Percentiles rank a stretch among this genome's conserved stretches.
phyloP scores from a whole-genome alignment of 805 yeast genomes.

The Candida alai region DNA sequence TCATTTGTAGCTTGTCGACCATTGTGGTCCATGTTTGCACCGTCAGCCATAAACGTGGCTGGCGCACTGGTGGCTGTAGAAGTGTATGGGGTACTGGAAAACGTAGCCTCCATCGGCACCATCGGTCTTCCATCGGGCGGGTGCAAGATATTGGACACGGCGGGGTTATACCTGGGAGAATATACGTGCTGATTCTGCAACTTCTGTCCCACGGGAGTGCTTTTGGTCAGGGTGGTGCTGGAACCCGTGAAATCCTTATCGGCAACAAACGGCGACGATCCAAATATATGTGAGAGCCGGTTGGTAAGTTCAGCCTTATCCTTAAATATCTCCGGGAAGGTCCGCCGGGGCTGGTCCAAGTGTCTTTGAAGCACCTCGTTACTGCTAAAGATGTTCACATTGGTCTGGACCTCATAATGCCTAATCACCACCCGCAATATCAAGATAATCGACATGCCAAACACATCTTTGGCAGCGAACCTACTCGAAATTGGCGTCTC shows the following conservation, averaged over 20 bases:
- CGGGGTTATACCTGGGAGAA: slow-evolving; percentile 21
- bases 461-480: slow-evolving; percentile 5
- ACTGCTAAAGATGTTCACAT: slow-evolving; percentile 11
- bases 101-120: background rate
- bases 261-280: slow-evolving; percentile 10
- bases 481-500: background rate
- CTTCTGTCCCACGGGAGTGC: background rate
- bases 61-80: background rate
- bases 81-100: background rate
- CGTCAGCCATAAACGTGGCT: background rate
- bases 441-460: slow-evolving; percentile 15
- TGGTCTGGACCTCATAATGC: slow-evolving; percentile 15
- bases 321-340: slow-evolving; percentile 16
- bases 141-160: slow-evolving; percentile 21
- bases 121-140: slow-evolving; percentile 5
- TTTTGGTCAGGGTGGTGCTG: background rate
- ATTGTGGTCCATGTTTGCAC: background rate
- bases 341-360: slow-evolving; percentile 14
- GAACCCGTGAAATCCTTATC: background rate
- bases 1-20: too few species aligned
- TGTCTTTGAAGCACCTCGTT: slow-evolving; percentile 16
- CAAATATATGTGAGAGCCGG: slow-evolving; percentile 9
- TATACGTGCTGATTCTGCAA: background rate
- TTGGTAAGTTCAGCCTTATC: slow-evolving; percentile 7
- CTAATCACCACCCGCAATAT: slow-evolving; percentile 19